Evolutionary conservation across 2,329 filamentous ascomycete species (phyloP), one percentile per base, ranked within the genome.

Genomic region (Alternaria postmessia): DNA sequence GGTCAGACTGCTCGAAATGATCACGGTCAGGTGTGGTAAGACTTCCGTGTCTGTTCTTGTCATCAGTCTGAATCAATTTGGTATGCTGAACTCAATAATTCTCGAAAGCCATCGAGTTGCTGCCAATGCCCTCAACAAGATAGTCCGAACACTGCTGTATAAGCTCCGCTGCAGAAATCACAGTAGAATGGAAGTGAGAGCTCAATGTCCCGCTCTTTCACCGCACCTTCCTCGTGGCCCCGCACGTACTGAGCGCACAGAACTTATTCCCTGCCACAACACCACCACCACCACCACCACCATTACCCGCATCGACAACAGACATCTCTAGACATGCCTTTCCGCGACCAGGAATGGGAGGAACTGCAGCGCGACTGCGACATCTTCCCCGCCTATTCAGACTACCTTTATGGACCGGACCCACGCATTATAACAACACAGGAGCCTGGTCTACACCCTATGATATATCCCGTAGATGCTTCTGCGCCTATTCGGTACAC

Each of bases 331-430:
- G 20, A 26, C 16, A 71, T 70, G 69, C 61, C 66, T 16, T 69
- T 63, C 41, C 57, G 18, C n/a, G 56, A 69, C 20, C 44, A 41
- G 24, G 60, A 67, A 2, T 69, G 63, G 62, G 65, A 72, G 22
- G 63, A 70, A 18, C 39, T 58, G 7, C 61, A 62, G 51, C 68
- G 66, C 44, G 69, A 72, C 53, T 61, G 51, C 36, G 57, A 52
- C 9, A 26, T 61, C 36, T 73, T 73, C 36, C 69, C 69, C 16
- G 69, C 70, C 7, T 73, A 67, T 43, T 66, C 49, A 4, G 68
- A 73, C 54, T 72, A 61, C 18, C 39, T 73, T 14, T 66, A 57
- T 9, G 70, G 66, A 30, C 28, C 64, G 8, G 67, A 70, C 41
- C 39, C 34, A 11, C 65, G 64, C 8, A 43, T 55, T 6, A 39